phyloP scores from a whole-genome alignment of 164 flowering plant genomes.

The Amborella trichopoda region DNA sequence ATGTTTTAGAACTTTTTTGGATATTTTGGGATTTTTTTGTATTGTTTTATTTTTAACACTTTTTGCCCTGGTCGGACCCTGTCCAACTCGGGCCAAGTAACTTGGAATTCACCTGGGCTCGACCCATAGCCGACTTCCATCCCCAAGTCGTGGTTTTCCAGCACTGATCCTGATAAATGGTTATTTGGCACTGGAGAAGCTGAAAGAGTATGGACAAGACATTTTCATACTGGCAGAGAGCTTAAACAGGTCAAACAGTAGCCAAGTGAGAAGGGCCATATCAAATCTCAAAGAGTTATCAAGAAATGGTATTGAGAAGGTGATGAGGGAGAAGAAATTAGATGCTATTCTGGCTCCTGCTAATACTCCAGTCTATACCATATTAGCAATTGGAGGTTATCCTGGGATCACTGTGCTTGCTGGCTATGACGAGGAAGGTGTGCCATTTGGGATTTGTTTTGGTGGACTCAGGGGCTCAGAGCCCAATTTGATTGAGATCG shows the following conservation, averaged over 20 bases:
- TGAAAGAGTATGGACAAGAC: slow-evolving; percentile 18
- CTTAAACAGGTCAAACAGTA: slow-evolving; percentile 25
- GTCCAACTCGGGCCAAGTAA: background rate
- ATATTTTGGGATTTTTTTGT: background rate
- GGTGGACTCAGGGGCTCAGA: slow-evolving; percentile 39
- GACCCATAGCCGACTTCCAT: too few relatives aligned
- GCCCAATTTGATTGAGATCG: slow-evolving; percentile 32
- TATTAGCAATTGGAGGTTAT: slow-evolving; percentile 38
- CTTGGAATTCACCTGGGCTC: background rate
- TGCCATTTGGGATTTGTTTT: slow-evolving; percentile 39
- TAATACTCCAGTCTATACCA: background rate
- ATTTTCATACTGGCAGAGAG: slow-evolving; percentile 15
- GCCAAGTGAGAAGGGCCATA: slow-evolving; percentile 14
- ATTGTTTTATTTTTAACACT: background rate
- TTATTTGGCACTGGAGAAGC: slow-evolving; percentile 20
- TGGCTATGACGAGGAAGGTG: slow-evolving; percentile 24
- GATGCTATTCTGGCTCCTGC: slow-evolving; percentile 42
- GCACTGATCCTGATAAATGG: background rate
- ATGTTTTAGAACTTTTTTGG: background rate
- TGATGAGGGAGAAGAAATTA: slow-evolving; percentile 25
- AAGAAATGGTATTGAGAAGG: slow-evolving; percentile 24
- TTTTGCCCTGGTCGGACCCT: too few relatives aligned
- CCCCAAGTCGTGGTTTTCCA: background rate
- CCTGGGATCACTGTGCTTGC: slow-evolving; percentile 51
- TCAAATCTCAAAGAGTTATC: slow-evolving; percentile 11